Evolutionary conservation across 148 eudicot species (phyloP).

Genomic region (Linanthus parryae): DNA sequence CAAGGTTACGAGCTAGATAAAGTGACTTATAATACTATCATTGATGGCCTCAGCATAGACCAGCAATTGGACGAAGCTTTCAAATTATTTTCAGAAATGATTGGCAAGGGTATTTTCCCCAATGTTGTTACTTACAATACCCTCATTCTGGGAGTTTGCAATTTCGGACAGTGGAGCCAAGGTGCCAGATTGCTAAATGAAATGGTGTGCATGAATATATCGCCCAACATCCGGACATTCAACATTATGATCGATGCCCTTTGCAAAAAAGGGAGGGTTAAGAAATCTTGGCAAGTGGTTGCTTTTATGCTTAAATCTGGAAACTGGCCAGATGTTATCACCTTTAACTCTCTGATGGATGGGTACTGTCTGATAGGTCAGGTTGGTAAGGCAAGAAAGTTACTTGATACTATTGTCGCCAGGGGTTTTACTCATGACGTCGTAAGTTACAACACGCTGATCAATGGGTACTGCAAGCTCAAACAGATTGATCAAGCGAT

Average conservation of each 20-base stretch:
- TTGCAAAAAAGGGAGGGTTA: constrained; percentile 6
- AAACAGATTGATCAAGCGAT: no score
- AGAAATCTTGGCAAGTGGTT: constrained; percentile 3
- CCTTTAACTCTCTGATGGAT: constrained; percentile 5
- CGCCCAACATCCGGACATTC: not conserved
- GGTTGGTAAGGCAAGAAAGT: not conserved
- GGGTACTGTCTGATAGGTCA: constrained; percentile 11
- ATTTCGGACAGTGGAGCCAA: not conserved
- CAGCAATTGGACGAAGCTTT: not conserved
- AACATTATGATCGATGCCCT: constrained; percentile 10
- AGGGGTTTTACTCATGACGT: no score
- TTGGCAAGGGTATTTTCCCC: not conserved
- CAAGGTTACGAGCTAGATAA: not conserved
- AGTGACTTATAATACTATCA: not conserved
- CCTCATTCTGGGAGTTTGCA: constrained; percentile 7
- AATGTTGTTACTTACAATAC: constrained; percentile 8
- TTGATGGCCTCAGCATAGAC: constrained; percentile 9
- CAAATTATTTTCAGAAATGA: constrained; percentile 1
- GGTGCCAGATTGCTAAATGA: not conserved
- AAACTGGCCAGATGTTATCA: not conserved
- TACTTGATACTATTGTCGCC: not conserved
- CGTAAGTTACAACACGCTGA: no score
- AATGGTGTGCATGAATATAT: constrained; percentile 5
- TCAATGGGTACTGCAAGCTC: no score
- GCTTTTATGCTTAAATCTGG: constrained; percentile 10